Conservation (phyloP, 805 yeast genomes). For the Spathaspora sp. region DNA sequence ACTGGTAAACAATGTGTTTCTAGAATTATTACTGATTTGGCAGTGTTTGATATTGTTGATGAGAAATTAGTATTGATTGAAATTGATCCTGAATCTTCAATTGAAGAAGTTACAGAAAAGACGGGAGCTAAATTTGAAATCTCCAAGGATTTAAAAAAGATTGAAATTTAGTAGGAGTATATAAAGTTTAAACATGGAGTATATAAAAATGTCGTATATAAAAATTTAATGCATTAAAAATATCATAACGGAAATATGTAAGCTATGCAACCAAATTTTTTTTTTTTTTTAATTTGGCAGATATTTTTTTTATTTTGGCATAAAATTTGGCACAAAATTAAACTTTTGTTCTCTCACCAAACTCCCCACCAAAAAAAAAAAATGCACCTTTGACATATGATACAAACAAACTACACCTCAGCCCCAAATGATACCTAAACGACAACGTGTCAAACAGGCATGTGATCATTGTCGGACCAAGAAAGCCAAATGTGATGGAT, state of each 20-base stretch:
- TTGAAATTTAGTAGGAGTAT: conserved; percentile 7
- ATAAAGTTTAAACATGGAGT: too few relatives aligned
- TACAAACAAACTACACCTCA: not conserved
- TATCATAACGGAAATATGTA: not conserved
- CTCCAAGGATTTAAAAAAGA: conserved; percentile 19
- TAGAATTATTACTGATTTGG: conserved; percentile 44
- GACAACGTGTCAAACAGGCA: conserved; percentile 20
- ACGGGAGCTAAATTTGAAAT: conserved; percentile 41
- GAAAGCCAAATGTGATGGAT: conserved; percentile 23
- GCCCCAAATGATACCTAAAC: conserved; percentile 3
- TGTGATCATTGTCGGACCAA: conserved; percentile 19
- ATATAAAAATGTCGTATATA: not conserved
- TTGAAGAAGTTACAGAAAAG: conserved; percentile 35
- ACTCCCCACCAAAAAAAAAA: not conserved
- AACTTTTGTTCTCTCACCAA: not conserved
- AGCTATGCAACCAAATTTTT: not conserved
- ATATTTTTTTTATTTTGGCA: not conserved
- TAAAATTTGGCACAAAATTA: not conserved
- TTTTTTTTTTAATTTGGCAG: not conserved
- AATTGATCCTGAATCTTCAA: conserved; percentile 33
- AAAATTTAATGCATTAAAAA: not conserved
- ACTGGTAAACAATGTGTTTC: conserved; percentile 45
- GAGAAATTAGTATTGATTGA: conserved; percentile 38
- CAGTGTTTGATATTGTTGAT: conserved; percentile 44
- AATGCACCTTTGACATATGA: not conserved